Percentiles rank a stretch among this genome's conserved stretches.
phyloP scores from a whole-genome alignment of 495 filamentous ascomycete genomes.

The Zalerion maritima region DNA sequence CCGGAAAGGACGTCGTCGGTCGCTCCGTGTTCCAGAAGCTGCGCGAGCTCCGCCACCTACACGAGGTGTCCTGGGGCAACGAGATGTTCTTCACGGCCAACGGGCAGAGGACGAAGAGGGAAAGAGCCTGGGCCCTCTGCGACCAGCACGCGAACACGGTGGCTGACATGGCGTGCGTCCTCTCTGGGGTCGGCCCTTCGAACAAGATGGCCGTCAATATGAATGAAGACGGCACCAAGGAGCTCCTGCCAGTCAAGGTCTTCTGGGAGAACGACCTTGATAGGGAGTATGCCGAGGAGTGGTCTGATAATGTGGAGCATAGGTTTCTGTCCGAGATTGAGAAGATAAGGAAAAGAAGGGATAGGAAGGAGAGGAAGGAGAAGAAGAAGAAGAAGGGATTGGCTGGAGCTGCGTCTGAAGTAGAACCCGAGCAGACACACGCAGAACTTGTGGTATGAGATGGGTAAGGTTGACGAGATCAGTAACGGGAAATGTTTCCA shows the following conservation, averaged over 20 bases:
- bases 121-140: slow-evolving; percentile 53
- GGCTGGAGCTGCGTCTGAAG: no score
- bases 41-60: slow-evolving; percentile 62
- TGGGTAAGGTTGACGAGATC: no score
- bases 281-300: slow-evolving; percentile 47
- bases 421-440: no score
- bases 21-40: slow-evolving; percentile 63
- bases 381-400: slow-evolving; percentile 1
- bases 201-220: slow-evolving; percentile 27
- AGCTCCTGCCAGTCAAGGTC: slow-evolving; percentile 30
- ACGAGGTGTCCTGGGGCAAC: slow-evolving; percentile 47
- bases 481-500: no score
- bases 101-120: slow-evolving; percentile 32
- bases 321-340: slow-evolving; percentile 19
- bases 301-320: slow-evolving; percentile 59
- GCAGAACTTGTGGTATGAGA: no score
- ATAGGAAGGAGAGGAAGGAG: slow-evolving; percentile 2
- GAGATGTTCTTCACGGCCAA: slow-evolving; percentile 36
- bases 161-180: slow-evolving; percentile 72
- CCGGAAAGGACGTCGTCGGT: slow-evolving; percentile 40
- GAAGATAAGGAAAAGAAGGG: slow-evolving; percentile 1
- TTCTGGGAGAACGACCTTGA: slow-evolving; percentile 58
- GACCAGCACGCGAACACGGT: slow-evolving; percentile 79
- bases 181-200: slow-evolving; percentile 36
- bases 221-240: slow-evolving; percentile 16